phyloP scores from a whole-genome alignment of 495 filamentous ascomycete species.

The Penicillium egyptiacum region DNA sequence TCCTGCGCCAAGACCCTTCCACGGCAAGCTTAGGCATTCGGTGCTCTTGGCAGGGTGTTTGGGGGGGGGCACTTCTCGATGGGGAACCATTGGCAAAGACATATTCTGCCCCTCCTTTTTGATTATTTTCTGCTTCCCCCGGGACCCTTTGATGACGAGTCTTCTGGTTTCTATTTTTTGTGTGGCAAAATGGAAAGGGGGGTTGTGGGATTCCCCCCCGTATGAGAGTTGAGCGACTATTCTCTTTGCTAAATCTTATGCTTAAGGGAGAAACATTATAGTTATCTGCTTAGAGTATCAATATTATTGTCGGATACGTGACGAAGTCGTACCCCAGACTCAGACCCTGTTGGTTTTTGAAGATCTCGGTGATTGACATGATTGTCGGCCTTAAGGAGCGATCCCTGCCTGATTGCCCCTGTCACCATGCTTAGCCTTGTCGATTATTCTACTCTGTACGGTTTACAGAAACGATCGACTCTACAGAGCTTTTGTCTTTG shows the following conservation, averaged over 20 bases:
- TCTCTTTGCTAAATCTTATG: background rate
- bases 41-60: slow-evolving; percentile 24
- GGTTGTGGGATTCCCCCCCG: slow-evolving; percentile 1
- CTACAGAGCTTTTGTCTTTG: background rate
- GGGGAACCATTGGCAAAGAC: background rate
- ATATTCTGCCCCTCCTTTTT: slow-evolving; percentile 1
- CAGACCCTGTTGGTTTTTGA: slow-evolving; percentile 9
- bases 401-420: slow-evolving; percentile 29
- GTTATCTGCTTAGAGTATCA: too few relatives aligned
- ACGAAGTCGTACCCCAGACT: slow-evolving; percentile 15
- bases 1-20: slow-evolving; percentile 26
- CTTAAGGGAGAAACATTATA: background rate
- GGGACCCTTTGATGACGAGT: slow-evolving; percentile 10
- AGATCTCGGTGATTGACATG: slow-evolving; percentile 29
- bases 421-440: slow-evolving; percentile 28
- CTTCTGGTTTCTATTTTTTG: slow-evolving; percentile 10
- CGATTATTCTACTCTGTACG: slow-evolving; percentile 13
- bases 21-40: slow-evolving; percentile 35
- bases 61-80: background rate
- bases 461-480: slow-evolving; percentile 9
- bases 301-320: background rate
- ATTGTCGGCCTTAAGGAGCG: slow-evolving; percentile 24
- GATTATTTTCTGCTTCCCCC: slow-evolving; percentile 1
- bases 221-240: slow-evolving; percentile 3
- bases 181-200: slow-evolving; percentile 12